Base-by-base conservation (phyloP, 2,329 filamentous ascomycete genomes). In the Cercospora janseana region DNA sequence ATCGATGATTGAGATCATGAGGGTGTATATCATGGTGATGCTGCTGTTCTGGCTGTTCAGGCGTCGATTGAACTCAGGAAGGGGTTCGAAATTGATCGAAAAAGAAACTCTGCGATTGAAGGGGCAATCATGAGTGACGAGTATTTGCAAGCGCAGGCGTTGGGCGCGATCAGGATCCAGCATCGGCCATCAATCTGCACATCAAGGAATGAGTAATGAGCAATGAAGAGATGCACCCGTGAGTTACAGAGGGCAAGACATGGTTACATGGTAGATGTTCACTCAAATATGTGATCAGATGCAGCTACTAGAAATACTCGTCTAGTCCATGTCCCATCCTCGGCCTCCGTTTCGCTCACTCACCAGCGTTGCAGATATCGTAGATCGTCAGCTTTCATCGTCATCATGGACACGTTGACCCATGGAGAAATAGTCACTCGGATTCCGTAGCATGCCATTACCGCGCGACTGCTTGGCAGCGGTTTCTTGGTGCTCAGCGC, bases 31-130 rank as follows among this genome's bases (percentile, higher is more conserved):
- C 15, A 38, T 56, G 41, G 32, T 60, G 4, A 52, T 41, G 8
- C 31, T 45, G 15, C 38, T 60, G 32, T 60, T 57, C 43, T 57
- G 53, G 47, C n/a, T 60, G 32, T 56, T 58, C 37, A 29, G 57
- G 29, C 42, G 52, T 15, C 51, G 48, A 29, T 34, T 49, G 15
- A 49, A 47, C 24, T 26, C 53, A 16, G 42, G 42, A 10, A 38
- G 43, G 10, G 51, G 38, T 28, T 16, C 52, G 16, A 35, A 31
- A 24, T 32, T 59, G 49, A 55, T 59, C 21, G 44, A 46, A 38
- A 52, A 48, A 41, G 37, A 50, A 9, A 45, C 50, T 15, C 44
- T 37, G 51, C 32, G 38, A 28, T n/a, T n/a, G n/a, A n/a, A n/a
- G n/a, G n/a, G n/a, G n/a, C 29, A 38, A 32, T 52, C 43, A 29